Percentiles rank a stretch among this genome's conserved stretches.
These are phyloP conservation scores for Rhizophagus sp. DNA, from an alignment of 192 early-diverging fungal genomes.

Conservation along the genomic window DNA sequence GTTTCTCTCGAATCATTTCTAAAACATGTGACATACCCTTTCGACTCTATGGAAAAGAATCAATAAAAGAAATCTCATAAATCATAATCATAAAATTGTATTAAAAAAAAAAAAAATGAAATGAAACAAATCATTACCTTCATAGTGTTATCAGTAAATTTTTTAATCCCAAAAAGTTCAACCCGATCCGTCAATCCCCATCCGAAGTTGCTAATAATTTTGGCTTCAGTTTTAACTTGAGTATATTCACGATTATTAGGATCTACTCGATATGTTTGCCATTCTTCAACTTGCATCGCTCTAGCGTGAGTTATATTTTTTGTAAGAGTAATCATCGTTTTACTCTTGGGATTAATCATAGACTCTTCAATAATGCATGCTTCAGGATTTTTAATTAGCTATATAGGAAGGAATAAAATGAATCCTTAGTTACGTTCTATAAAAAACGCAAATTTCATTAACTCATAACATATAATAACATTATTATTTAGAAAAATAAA, in stretches of 20 bases:
- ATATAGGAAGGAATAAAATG: neutral
- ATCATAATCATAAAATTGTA: neutral
- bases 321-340: constrained; percentile 79
- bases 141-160: constrained; percentile 78
- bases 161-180: constrained; percentile 85
- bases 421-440: neutral
- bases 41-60: constrained; percentile 28
- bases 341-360: constrained; percentile 71
- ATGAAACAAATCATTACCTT: constrained; percentile 44
- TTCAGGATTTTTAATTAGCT: constrained; percentile 81
- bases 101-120: no score
- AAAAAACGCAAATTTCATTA: no score
- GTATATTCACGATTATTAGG: constrained; percentile 61
- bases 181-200: constrained; percentile 82
- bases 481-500: no score
- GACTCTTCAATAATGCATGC: constrained; percentile 93
- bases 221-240: constrained; percentile 75
- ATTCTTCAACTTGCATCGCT: constrained; percentile 91
- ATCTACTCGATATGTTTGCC: constrained; percentile 69
- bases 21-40: constrained; percentile 55
- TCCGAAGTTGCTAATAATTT: constrained; percentile 85
- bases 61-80: neutral
- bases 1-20: constrained; percentile 51
- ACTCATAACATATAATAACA: no score
- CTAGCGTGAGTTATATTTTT: constrained; percentile 93